Evolutionary conservation across 2,329 filamentous ascomycete species (phyloP).

Genomic region (Diaporthe helianthi): DNA sequence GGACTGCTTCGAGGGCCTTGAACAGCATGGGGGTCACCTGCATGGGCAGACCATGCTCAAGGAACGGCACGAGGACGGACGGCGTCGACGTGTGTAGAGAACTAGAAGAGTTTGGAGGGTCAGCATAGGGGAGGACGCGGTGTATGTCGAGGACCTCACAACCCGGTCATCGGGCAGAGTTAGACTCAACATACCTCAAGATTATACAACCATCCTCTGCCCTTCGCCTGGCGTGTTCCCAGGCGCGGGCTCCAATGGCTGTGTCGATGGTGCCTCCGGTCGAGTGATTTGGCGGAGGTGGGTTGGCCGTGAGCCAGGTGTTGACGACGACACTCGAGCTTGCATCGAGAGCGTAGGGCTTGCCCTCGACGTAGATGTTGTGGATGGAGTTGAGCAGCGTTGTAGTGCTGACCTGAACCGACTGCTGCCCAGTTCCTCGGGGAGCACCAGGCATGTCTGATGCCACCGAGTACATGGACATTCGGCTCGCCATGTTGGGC

Average conservation of each 20-base stretch:
- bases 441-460: conserved; percentile 65
- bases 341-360: conserved; percentile 87
- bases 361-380: conserved; percentile 81
- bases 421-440: conserved; percentile 68
- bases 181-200: conserved; percentile 70
- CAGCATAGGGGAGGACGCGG: conserved; percentile 29
- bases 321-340: conserved; percentile 93
- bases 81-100: conserved; percentile 90
- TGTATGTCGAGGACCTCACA: neutral
- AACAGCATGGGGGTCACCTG: conserved; percentile 77
- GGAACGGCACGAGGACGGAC: conserved; percentile 81
- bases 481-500: conserved; percentile 65
- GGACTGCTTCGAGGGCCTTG: conserved; percentile 80
- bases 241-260: conserved; percentile 79
- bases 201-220: conserved; percentile 96
- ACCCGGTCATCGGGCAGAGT: conserved; percentile 30
- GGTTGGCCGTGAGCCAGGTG: conserved; percentile 87
- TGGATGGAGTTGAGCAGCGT: conserved; percentile 92
- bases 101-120: conserved; percentile 51
- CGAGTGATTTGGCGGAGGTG: conserved; percentile 71
- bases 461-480: conserved; percentile 73
- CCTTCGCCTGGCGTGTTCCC: conserved; percentile 94
- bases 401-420: conserved; percentile 87
- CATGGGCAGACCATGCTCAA: conserved; percentile 76
- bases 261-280: conserved; percentile 81